Conservation (phyloP, 768 basidiomycete species). For the Lactarius evosmus region DNA sequence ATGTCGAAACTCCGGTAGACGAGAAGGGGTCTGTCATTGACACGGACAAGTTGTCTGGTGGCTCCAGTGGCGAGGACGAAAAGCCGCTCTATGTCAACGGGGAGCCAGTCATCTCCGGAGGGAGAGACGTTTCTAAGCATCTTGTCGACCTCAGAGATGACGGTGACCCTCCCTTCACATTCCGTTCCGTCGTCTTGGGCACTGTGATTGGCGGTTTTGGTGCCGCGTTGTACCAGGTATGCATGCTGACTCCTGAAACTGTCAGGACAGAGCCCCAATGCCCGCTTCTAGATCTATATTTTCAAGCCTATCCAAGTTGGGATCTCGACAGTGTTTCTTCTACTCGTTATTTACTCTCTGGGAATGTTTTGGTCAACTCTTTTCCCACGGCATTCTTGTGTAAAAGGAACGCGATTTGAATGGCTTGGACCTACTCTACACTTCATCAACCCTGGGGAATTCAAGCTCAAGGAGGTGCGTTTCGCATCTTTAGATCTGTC, state of each 20-base stretch:
- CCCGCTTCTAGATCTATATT: slow-evolving; percentile 45
- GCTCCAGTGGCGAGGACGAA: slow-evolving; percentile 2
- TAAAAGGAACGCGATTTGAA: slow-evolving; percentile 44
- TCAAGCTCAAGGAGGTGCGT: slow-evolving; percentile 55
- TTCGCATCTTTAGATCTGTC: not conserved
- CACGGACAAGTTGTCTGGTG: not conserved
- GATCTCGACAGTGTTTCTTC: slow-evolving; percentile 55
- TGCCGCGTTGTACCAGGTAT: slow-evolving; percentile 55
- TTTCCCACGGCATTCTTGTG: slow-evolving; percentile 42
- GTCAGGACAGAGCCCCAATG: not conserved
- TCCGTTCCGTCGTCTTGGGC: slow-evolving; percentile 54
- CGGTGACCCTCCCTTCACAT: slow-evolving; percentile 52
- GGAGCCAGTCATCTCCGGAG: slow-evolving; percentile 35
- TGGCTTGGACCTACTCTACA: slow-evolving; percentile 41
- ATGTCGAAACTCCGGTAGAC: not conserved
- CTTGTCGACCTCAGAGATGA: slow-evolving; percentile 59
- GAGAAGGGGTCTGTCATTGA: slow-evolving; percentile 4
- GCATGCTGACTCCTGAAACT: slow-evolving; percentile 11
- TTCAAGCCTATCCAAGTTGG: slow-evolving; percentile 55
- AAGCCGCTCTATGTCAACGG: slow-evolving; percentile 15
- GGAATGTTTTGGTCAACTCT: slow-evolving; percentile 51
- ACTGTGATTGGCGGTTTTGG: slow-evolving; percentile 56
- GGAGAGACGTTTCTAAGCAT: slow-evolving; percentile 51
- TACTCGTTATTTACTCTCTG: slow-evolving; percentile 51
- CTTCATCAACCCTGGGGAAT: slow-evolving; percentile 57